Conservation (phyloP, 352 stramenopile species). For the Elongisporangium senticosum region DNA sequence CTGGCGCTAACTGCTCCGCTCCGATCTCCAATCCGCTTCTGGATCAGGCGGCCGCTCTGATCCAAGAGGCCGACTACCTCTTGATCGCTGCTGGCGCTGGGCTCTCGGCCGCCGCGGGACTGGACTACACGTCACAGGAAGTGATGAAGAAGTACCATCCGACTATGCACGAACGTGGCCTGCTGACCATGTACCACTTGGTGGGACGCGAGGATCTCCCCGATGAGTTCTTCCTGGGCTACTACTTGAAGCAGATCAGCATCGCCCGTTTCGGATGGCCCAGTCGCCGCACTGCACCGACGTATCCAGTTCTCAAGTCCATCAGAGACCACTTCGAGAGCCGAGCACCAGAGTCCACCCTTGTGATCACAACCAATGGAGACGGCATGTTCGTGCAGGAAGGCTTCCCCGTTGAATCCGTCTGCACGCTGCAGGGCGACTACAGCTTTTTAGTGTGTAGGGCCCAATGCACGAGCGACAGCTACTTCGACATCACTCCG, state of each 20-base stretch:
- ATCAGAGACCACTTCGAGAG: constrained; percentile 36
- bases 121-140: constrained; percentile 62
- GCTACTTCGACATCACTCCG: constrained; percentile 41
- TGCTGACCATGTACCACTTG: constrained; percentile 50
- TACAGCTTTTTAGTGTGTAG: constrained; percentile 32
- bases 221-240: constrained; percentile 44
- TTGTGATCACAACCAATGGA: constrained; percentile 65
- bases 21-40: constrained; percentile 13
- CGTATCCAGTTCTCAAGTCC: constrained; percentile 40
- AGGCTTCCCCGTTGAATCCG: constrained; percentile 38
- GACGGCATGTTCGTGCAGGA: constrained; percentile 73
- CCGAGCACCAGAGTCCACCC: constrained; percentile 24
- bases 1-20: neutral
- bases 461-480: constrained; percentile 40
- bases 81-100: constrained; percentile 56
- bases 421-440: constrained; percentile 61
- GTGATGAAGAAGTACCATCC: constrained; percentile 65
- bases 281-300: constrained; percentile 37
- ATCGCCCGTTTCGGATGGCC: constrained; percentile 43
- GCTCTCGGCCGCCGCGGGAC: constrained; percentile 52
- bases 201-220: constrained; percentile 50
- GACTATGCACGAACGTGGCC: constrained; percentile 25
- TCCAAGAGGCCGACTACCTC: constrained; percentile 55
- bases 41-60: constrained; percentile 13
- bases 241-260: constrained; percentile 58